These are phyloP conservation scores for Helotiales sp. DNA, from an alignment of 2,329 filamentous ascomycete genomes.

Conservation along the genomic window DNA sequence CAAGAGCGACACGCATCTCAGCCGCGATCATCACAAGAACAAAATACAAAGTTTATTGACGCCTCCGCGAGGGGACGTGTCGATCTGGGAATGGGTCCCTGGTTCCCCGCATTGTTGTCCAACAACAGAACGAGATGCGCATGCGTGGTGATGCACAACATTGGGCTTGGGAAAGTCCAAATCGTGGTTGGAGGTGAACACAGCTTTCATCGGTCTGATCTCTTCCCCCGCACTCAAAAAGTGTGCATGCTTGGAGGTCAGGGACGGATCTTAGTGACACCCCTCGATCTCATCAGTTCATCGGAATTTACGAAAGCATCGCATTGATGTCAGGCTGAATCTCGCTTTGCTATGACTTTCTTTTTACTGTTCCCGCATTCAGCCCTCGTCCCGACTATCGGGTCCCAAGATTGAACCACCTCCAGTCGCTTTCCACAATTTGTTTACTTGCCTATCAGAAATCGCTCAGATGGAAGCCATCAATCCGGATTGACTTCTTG, in stretches of 20 bases:
- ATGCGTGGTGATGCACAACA: background rate
- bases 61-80: background rate
- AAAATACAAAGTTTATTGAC: background rate
- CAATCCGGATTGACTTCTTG: background rate
- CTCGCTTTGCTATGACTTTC: background rate
- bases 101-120: constrained; percentile 6
- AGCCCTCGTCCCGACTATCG: constrained; percentile 6
- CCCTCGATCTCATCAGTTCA: background rate
- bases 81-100: background rate
- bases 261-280: background rate
- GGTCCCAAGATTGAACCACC: background rate
- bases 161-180: background rate
- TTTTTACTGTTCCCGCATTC: background rate
- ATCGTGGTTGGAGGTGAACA: too few relatives aligned
- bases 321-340: background rate
- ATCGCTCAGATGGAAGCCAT: background rate
- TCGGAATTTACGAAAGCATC: background rate
- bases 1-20: constrained; percentile 1
- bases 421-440: constrained; percentile 1
- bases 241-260: background rate
- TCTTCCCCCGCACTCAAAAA: background rate
- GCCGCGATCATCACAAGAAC: constrained; percentile 4
- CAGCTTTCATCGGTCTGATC: too few relatives aligned
- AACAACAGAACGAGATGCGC: background rate
- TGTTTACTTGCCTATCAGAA: background rate